A percentile compares a stretch with the other conserved stretches of the same genome.
Evolutionary conservation across 306 rosid species (phyloP).

Genomic region (Lathyrus oleraceus): DNA sequence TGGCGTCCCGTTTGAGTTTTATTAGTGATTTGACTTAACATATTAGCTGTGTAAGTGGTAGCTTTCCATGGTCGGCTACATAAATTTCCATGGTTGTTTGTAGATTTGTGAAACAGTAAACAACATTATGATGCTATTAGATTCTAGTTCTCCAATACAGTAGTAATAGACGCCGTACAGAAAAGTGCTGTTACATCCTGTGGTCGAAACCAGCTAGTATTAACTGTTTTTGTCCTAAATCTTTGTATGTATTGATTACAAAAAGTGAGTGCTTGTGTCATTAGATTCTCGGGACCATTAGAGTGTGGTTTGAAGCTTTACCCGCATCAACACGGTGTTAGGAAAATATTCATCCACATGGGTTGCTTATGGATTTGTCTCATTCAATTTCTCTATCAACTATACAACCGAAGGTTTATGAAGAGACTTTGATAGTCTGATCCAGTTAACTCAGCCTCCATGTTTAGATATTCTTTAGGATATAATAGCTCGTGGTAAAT

Average conservation of each 20-base stretch:
- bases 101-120: background rate
- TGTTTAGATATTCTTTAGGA: background rate
- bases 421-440: background rate
- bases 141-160: background rate
- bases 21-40: background rate
- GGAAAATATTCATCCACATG: conserved; percentile 13
- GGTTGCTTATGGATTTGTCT: background rate
- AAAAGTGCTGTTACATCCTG: background rate
- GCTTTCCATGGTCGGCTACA: background rate
- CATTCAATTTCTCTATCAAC: background rate
- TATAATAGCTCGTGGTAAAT: too few relatives aligned
- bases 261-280: conserved; percentile 8
- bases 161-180: background rate
- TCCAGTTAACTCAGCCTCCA: background rate
- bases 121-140: background rate
- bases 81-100: background rate
- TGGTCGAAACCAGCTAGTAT: conserved; percentile 12
- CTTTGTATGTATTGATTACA: conserved; percentile 9
- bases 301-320: conserved; percentile 35
- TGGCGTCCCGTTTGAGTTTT: conserved; percentile 27
- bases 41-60: background rate
- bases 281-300: conserved; percentile 37
- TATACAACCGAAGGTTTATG: background rate
- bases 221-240: background rate
- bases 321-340: conserved; percentile 39